Percentiles rank a stretch among this genome's conserved stretches.
Evolutionary conservation across 75 land plant genomes (phyloP).

Genomic region (Ceratopteris richardii): DNA sequence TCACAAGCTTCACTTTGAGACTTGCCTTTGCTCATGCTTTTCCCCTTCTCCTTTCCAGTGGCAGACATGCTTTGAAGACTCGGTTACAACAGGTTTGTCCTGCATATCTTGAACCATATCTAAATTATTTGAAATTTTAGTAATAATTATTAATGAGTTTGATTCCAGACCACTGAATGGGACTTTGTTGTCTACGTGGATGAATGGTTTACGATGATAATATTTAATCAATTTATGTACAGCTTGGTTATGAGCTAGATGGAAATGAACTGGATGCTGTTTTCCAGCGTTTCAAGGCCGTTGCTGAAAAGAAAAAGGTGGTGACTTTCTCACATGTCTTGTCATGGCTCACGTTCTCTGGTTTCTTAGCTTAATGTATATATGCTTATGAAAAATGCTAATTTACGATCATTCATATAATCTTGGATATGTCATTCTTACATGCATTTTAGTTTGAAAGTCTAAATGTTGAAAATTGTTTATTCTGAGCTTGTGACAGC

Average conservation of each 20-base stretch:
- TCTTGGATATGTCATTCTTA: too few relatives aligned
- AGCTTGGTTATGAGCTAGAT: constrained; percentile 86
- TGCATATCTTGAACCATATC: too few relatives aligned
- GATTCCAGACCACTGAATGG: background rate
- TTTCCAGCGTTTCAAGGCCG: constrained; percentile 75
- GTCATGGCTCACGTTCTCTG: background rate
- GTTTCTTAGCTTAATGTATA: too few relatives aligned
- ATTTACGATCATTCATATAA: too few relatives aligned
- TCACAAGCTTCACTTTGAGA: too few relatives aligned
- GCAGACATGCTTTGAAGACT: constrained; percentile 82
- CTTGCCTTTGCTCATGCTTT: too few relatives aligned
- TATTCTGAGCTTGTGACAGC: too few relatives aligned
- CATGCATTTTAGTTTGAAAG: too few relatives aligned
- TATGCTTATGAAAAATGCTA: too few relatives aligned
- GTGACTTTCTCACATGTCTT: constrained; percentile 3
- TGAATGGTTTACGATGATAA: too few relatives aligned
- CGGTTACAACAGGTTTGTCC: constrained; percentile 52
- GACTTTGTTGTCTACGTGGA: too few relatives aligned
- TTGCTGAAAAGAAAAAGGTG: constrained; percentile 94
- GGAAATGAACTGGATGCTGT: constrained; percentile 69
- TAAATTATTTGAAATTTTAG: background rate
- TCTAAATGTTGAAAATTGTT: too few relatives aligned
- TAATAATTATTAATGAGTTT: background rate
- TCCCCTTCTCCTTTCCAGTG: constrained; percentile 43
- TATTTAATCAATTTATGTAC: background rate